These are phyloP conservation scores for Talaromyces liani DNA, from an alignment of 495 filamentous ascomycete genomes.

Conservation along the genomic window DNA sequence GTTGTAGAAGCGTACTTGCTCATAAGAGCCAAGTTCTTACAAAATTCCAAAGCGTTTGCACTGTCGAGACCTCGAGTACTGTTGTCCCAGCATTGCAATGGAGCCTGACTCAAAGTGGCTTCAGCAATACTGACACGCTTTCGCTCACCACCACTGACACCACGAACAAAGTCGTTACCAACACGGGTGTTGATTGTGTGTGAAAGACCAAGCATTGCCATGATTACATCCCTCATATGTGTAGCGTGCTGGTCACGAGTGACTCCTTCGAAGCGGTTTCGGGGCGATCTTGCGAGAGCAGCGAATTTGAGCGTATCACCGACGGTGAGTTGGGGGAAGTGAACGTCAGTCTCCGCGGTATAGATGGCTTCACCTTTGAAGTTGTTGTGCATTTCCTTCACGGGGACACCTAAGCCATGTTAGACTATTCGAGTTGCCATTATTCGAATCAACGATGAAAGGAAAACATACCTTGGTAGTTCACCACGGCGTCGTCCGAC, in stretches of 20 bases:
- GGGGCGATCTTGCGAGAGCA: conserved; percentile 58
- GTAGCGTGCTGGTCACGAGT: conserved; percentile 49
- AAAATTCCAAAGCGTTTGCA: conserved; percentile 76
- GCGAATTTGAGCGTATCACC: conserved; percentile 75
- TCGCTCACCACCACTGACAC: conserved; percentile 74
- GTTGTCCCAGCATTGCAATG: conserved; percentile 75
- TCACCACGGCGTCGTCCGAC: conserved; percentile 56
- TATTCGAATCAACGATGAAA: neutral
- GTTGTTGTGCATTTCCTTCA: conserved; percentile 49
- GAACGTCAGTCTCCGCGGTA: conserved; percentile 70
- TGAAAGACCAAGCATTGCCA: conserved; percentile 70
- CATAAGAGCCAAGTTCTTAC: conserved; percentile 56
- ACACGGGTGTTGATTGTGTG: conserved; percentile 72
- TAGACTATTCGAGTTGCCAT: neutral
- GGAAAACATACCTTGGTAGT: conserved; percentile 56
- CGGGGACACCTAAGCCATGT: conserved; percentile 12
- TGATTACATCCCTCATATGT: conserved; percentile 67
- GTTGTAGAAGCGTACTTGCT: conserved; percentile 60
- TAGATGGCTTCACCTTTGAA: conserved; percentile 79
- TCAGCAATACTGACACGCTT: conserved; percentile 82
- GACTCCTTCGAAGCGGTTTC: conserved; percentile 53
- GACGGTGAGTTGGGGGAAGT: conserved; percentile 76
- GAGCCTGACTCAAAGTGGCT: conserved; percentile 52
- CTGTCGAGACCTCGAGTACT: conserved; percentile 75
- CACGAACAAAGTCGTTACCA: conserved; percentile 73